Evolutionary conservation across 1,284 basidiomycete genomes (phyloP), one percentile per base, ranked within the genome.

Genomic region (Melampsora americana): DNA sequence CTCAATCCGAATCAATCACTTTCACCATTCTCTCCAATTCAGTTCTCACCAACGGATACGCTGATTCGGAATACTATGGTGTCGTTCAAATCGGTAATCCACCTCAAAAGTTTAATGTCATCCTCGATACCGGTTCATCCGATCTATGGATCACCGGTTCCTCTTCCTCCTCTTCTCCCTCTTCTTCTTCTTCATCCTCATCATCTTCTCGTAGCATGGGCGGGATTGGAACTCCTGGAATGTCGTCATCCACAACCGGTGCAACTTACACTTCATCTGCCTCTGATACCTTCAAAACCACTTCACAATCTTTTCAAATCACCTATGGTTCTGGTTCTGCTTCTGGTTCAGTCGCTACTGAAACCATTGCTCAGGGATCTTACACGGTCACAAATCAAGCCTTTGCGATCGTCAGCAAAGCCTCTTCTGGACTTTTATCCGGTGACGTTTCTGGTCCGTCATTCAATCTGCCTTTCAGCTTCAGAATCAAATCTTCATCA

Each of bases 291-390:
- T 79, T 80, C 69, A 64, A 78, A 14, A 78, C 78, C n/a, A 79
- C 79, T 14, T 71, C 50, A 32, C 78, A 78, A 28, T 60, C 86
- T 0, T 96, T 96, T 82, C 80, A 84, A 14, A 90, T 96, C 74
- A 86, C 86, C 1, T 98, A 97, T 80, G 94, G 93, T 39, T 89
- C 88, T 53, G 95, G 94, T 7, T 83, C 86, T 65, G 93, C 90
- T 0, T 81, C 84, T 0, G 95, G 95, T 2, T 80, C 82, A 4
- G 87, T 95, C 5, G 92, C 85, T 0, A 80, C 85, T 14, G 95
- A 97, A 67, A 80, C 78, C n/a, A 79, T 82, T 26, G 79, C 81
- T 2, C 75, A 82, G 20, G 81, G 81, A 2, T 80, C 79, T 65
- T 82, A 81, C 78, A 80, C 80, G 2, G 80, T 83, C 59, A 77